Evolutionary conservation across 2,329 filamentous ascomycete species (phyloP), one percentile per base, ranked within the genome.

Genomic region (Blastomyces silverae): DNA sequence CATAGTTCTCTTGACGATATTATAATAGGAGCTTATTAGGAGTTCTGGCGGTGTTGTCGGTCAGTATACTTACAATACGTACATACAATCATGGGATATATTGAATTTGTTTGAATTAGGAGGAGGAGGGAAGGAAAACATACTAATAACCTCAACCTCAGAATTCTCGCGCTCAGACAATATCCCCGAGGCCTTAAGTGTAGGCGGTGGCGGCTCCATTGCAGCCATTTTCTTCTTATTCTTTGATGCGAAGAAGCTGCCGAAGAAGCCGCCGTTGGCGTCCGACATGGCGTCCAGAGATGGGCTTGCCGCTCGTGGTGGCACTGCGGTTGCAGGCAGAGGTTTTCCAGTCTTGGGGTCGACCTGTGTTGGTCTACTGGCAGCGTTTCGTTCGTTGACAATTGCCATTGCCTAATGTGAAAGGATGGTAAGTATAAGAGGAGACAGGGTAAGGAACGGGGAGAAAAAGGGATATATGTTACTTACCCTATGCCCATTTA

Each of bases 191-290:
- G 94, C 94, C 82, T 97, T 99, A 65, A 99, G 86, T 53, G 87
- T 93, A 39, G 94, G 86, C 67, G 94, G 94, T 50, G 94, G 94
- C 17, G 94, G 84, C 77, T 99, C 94, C 94, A 99, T 99, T 59
- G 93, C 92, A n/a, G 94, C 94, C 80, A 96, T 95, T 88, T 97
- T 97, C 88, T 99, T 99, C 87, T 97, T 99, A 82, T 97, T 99
- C 86, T 97, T 99, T 74, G 91, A 92, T 13, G 94, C 91, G 75
- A 97, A 99, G 85, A 99, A 99, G 73, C 91, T 96, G 71, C 94
- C 94, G 72, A 99, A 99, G 84, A 99, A 99, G 48, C 93, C 92
- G 66, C 84, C 81, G 74, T 90, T 90, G 67, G 77, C 78, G 37
- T 78, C 79, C 46, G 80, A 79, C 22, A 81, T 78, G 55, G 86